Conservation (phyloP, 208 protist species). For the Leishmania martiniquensis region DNA sequence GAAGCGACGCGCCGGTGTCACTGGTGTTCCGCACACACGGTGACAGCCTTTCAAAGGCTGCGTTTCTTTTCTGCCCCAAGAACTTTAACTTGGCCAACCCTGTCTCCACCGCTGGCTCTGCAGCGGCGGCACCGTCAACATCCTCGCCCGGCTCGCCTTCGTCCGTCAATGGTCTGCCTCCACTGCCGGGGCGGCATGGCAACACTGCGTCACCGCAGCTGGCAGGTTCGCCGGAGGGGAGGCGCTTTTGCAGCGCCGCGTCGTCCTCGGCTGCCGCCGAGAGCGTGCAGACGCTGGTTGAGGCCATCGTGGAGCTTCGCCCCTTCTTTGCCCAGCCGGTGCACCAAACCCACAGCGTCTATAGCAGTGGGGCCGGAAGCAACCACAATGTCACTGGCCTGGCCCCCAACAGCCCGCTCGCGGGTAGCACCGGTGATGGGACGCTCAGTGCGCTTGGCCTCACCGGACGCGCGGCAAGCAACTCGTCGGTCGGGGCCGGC, state of each 20-base stretch:
- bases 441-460: neutral
- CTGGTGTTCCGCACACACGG: slow-evolving; percentile 82
- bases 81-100: slow-evolving; percentile 62
- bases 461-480: slow-evolving; percentile 19
- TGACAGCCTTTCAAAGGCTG: slow-evolving; percentile 56
- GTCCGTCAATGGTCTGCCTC: neutral
- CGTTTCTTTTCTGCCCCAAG: slow-evolving; percentile 80
- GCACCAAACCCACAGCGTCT: neutral
- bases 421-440: slow-evolving; percentile 5
- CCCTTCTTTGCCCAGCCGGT: slow-evolving; percentile 15
- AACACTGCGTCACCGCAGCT: neutral
- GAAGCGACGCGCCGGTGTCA: slow-evolving; percentile 61
- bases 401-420: slow-evolving; percentile 19
- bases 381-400: slow-evolving; percentile 5
- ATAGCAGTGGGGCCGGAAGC: slow-evolving; percentile 3
- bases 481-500: slow-evolving; percentile 8
- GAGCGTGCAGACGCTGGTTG: slow-evolving; percentile 33
- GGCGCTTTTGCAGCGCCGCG: neutral
- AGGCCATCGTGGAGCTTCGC: slow-evolving; percentile 58
- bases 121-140: neutral
- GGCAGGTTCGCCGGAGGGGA: neutral
- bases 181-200: neutral
- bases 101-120: neutral
- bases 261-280: slow-evolving; percentile 7
- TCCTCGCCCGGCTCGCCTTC: neutral